Evolutionary conservation across 2,329 filamentous ascomycete species (phyloP), one percentile per base, ranked within the genome.

Genomic region (Penicillium sclerotigenum): DNA sequence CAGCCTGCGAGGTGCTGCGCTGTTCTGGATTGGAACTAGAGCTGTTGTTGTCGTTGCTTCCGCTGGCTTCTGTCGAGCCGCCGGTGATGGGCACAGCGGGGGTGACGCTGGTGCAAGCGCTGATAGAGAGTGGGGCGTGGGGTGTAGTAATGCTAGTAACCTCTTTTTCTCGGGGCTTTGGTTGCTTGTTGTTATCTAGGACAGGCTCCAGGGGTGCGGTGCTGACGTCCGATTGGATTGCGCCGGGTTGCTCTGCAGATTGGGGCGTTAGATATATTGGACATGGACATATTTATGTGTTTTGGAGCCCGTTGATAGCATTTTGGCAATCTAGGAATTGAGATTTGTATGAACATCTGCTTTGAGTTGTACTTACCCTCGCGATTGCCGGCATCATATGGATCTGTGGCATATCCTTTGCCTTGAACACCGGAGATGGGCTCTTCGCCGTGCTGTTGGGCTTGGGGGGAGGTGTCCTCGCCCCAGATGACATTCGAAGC

Each of bases 371-470:
- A 61, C 75, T 63, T 72, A 84, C 79, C 81, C 77, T 84, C 80
- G n/a, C 83, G 75, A 71, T 94, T 94, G 47, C 90, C 90, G 56
- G 85, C 84, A 68, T 94, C 90, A 65, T 86, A 95, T 0, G 90
- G 90, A 71, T 93, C 87, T 13, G 83, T 84, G 41, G 79, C 80
- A 24, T 81, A 80, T 5, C 88, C 87, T 69, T 87, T 77, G 37
- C 90, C 90, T 55, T 81, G 77, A 49, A 84, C 77, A 22, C 90
- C 90, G 20, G 88, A 88, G 42, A 91, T 72, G 18, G 90, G 90
- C 75, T 95, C 90, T 63, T 75, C 73, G 45, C 78, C 78, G 37
- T 71, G 72, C 52, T 75, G 60, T 13, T 75, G 52, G 28, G 60
- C 41, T 3, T 48, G 64, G 22, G 59, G 52, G 11, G 64, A 62